Percentiles rank a stretch among this genome's conserved stretches.
These are phyloP conservation scores for Dalbergia oliveri DNA, from an alignment of 306 rosid genomes.

Conservation along the genomic window DNA sequence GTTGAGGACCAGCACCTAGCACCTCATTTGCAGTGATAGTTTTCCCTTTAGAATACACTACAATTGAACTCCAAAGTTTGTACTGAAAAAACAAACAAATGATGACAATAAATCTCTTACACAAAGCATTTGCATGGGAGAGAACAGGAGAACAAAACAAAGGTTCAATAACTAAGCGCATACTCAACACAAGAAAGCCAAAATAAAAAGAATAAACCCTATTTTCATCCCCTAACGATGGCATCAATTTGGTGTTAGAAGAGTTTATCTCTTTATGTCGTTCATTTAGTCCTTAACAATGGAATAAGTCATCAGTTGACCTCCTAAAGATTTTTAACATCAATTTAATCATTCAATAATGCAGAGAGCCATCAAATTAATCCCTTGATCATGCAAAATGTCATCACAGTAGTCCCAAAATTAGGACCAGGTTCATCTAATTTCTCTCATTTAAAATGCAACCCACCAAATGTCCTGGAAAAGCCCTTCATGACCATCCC, in stretches of 20 bases:
- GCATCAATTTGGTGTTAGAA: background rate
- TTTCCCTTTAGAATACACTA: constrained; percentile 66
- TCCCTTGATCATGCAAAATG: background rate
- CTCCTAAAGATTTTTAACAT: too few species aligned
- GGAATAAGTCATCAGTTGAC: too few species aligned
- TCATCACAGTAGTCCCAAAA: background rate
- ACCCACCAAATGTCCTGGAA: constrained; percentile 92
- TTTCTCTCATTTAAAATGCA: constrained; percentile 21
- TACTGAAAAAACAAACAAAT: constrained; percentile 60
- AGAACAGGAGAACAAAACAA: background rate
- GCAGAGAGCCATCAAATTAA: background rate
- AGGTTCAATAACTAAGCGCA: constrained; percentile 26
- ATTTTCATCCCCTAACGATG: background rate
- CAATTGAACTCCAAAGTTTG: constrained; percentile 80
- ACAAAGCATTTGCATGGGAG: background rate
- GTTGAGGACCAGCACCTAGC: constrained; percentile 78
- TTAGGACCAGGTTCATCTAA: background rate
- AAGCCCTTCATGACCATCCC: constrained; percentile 95
- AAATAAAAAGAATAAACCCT: background rate
- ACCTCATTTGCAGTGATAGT: constrained; percentile 77
- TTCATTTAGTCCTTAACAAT: background rate
- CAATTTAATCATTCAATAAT: background rate
- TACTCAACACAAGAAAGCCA: background rate
- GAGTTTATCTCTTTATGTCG: background rate
- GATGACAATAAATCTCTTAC: constrained; percentile 7